Evolutionary conservation across 2,329 filamentous ascomycete species (phyloP).

Genomic region (Fusarium nematophilum): DNA sequence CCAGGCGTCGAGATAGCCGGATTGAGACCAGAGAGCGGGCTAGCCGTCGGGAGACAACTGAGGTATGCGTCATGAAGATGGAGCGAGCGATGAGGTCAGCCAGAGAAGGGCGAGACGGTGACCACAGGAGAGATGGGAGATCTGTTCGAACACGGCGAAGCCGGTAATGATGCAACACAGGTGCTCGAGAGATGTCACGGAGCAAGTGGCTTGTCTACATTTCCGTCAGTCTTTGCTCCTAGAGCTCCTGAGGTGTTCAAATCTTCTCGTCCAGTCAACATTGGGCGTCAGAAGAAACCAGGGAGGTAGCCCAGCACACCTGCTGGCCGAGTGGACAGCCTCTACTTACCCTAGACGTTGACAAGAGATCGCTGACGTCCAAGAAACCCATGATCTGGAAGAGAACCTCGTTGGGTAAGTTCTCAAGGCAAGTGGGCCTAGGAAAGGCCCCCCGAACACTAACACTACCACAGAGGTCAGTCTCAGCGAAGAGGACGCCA

Average conservation of each 20-base stretch:
- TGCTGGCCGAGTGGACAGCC: conserved; percentile 10
- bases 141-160: conserved; percentile 66
- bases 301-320: conserved; percentile 2
- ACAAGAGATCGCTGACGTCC: conserved; percentile 67
- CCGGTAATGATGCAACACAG: conserved; percentile 72
- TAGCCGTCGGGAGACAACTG: conserved; percentile 72
- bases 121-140: conserved; percentile 67
- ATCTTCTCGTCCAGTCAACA: background rate
- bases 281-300: background rate
- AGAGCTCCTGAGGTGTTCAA: background rate
- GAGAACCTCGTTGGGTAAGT: conserved; percentile 67
- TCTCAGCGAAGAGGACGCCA: conserved; percentile 3
- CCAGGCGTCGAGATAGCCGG: conserved; percentile 70
- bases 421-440: conserved; percentile 47
- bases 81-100: conserved; percentile 70
- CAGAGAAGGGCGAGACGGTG: conserved; percentile 68
- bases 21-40: conserved; percentile 74
- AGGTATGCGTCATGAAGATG: conserved; percentile 76
- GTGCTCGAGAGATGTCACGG: conserved; percentile 70
- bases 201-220: conserved; percentile 70
- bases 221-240: conserved; percentile 31
- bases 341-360: conserved; percentile 65
- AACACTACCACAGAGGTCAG: background rate
- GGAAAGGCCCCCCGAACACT: background rate
- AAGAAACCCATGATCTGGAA: conserved; percentile 66